Conservation (phyloP, 352 stramenopile species). For the Peronosclerospora sorghi region DNA sequence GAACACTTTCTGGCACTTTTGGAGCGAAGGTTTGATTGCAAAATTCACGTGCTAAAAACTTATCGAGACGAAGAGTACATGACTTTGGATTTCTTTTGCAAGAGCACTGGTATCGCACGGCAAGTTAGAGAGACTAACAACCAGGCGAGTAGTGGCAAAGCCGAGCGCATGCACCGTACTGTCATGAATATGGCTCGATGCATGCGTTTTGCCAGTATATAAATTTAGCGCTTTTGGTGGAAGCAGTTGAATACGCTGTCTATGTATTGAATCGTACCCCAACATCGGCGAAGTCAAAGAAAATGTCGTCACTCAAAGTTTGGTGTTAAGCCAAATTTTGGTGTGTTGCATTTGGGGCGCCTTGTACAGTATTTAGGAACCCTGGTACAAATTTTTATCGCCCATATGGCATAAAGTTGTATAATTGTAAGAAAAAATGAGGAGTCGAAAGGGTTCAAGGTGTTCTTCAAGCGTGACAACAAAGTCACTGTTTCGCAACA, state of each 20-base stretch:
- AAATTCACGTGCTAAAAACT: background rate
- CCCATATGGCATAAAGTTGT: background rate
- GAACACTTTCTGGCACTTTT: background rate
- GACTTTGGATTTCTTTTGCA: background rate
- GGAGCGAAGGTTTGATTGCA: background rate
- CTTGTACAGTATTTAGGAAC: background rate
- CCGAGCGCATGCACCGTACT: too few relatives aligned
- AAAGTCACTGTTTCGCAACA: background rate
- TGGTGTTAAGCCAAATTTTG: background rate
- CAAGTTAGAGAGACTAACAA: background rate
- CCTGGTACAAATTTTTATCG: background rate
- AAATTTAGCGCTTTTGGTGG: background rate
- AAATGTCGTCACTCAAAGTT: background rate
- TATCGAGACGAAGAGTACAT: background rate
- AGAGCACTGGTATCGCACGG: background rate
- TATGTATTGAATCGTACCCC: too few relatives aligned
- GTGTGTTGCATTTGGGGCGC: background rate
- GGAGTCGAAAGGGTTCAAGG: background rate
- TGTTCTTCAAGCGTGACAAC: background rate
- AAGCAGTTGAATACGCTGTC: background rate
- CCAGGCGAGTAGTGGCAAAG: background rate
- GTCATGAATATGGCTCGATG: too few relatives aligned
- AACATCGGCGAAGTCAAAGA: background rate
- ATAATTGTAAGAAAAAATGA: background rate
- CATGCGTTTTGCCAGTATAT: background rate